phyloP scores from a whole-genome alignment of 2,329 filamentous ascomycete genomes.

The Scopulariopsis brevicaulis region DNA sequence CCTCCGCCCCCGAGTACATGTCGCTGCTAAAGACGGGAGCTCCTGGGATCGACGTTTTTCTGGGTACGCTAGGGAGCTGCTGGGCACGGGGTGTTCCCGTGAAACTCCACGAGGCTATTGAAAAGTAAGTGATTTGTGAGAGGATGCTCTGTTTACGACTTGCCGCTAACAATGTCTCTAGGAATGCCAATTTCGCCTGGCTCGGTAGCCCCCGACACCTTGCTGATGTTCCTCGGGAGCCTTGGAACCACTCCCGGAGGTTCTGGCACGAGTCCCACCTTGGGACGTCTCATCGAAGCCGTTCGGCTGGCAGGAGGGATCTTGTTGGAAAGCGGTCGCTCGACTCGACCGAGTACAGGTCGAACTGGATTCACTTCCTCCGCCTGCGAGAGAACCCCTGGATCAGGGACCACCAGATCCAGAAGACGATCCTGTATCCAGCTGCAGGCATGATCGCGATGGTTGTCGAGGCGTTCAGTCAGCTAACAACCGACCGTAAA shows the following conservation, averaged over 20 bases:
- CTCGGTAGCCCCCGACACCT: constrained; percentile 20
- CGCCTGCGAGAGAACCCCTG: constrained; percentile 37
- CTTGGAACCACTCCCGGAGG: constrained; percentile 39
- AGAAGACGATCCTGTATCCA: constrained; percentile 37
- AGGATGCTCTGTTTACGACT: constrained; percentile 24
- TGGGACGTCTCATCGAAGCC: constrained; percentile 28
- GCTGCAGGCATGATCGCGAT: constrained; percentile 37
- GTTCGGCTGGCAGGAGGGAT: constrained; percentile 33
- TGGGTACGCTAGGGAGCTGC: constrained; percentile 20
- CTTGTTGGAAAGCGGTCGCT: constrained; percentile 34
- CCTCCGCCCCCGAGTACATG: constrained; percentile 11
- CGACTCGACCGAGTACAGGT: constrained; percentile 31
- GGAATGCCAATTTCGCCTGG: constrained; percentile 11
- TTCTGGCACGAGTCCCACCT: constrained; percentile 44
- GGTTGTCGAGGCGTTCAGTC: constrained; percentile 33
- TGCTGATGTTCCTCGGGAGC: constrained; percentile 35
- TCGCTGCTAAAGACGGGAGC: constrained; percentile 4
- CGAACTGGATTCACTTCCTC: constrained; percentile 37
- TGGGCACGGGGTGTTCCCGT: constrained; percentile 23
- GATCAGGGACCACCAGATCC: constrained; percentile 38
- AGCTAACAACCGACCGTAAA: constrained; percentile 17
- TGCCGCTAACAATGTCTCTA: constrained; percentile 29
- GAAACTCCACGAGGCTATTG: constrained; percentile 18
- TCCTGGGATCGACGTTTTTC: constrained; percentile 13
- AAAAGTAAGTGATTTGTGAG: constrained; percentile 6